Conservation (phyloP, 352 stramenopile genomes). For the Phytopythium litorale region DNA sequence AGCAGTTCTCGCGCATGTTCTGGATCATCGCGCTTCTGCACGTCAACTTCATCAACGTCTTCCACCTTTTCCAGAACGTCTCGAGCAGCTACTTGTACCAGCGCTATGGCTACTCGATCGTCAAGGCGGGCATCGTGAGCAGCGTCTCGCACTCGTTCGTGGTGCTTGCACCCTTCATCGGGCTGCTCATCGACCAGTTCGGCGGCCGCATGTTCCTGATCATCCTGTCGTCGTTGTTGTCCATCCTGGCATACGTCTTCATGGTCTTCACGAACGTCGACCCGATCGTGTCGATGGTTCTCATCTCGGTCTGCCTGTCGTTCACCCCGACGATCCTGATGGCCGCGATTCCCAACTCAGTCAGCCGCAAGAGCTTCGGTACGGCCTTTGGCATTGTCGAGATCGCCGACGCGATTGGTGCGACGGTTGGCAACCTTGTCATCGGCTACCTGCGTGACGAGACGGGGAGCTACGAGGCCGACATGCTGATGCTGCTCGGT, state of each 20-base stretch:
- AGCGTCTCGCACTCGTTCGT: conserved; percentile 77
- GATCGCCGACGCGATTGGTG: conserved; percentile 77
- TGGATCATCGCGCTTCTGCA: conserved; percentile 83
- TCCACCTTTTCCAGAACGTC: conserved; percentile 92
- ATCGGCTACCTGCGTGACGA: conserved; percentile 83
- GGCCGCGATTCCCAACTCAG: conserved; percentile 77
- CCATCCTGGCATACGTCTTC: conserved; percentile 73
- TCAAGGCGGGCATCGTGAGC: conserved; percentile 83
- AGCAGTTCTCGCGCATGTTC: conserved; percentile 82
- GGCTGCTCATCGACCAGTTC: conserved; percentile 85
- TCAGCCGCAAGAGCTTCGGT: conserved; percentile 71
- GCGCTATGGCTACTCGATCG: conserved; percentile 79
- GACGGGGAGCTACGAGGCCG: conserved; percentile 69
- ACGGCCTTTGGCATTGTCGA: conserved; percentile 88
- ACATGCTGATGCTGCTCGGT: conserved; percentile 83
- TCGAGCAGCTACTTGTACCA: conserved; percentile 85
- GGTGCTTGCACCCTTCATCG: conserved; percentile 86
- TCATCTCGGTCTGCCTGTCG: conserved; percentile 84
- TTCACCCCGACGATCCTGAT: conserved; percentile 89
- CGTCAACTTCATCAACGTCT: conserved; percentile 89
- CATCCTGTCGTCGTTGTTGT: conserved; percentile 59
- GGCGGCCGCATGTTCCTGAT: conserved; percentile 85
- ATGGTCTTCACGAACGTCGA: conserved; percentile 82
- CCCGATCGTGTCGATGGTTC: conserved; percentile 81
- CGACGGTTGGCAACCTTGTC: conserved; percentile 78